Percentiles rank a stretch among this genome's conserved stretches.
Conservation (phyloP, 257 asterid species). For the Penstemon newberryi region DNA sequence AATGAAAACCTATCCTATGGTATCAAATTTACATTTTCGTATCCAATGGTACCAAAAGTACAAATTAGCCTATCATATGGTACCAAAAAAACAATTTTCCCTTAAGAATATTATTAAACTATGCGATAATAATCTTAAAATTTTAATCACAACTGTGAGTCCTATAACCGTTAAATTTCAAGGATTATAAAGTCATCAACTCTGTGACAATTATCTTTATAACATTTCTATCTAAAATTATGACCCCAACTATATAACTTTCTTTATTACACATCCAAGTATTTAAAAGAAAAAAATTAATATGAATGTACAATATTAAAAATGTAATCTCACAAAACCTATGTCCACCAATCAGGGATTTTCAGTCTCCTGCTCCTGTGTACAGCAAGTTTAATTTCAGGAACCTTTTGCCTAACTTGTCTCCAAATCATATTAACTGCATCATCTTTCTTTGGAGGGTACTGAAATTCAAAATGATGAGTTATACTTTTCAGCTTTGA, state of each 20-base stretch:
- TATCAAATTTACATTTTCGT: too few relatives aligned
- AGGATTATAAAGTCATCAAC: not conserved
- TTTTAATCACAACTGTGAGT: too few relatives aligned
- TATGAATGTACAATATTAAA: slow-evolving; percentile 42
- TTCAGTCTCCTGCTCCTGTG: slow-evolving; percentile 79
- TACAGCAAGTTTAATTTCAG: slow-evolving; percentile 58
- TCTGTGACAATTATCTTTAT: slow-evolving; percentile 9
- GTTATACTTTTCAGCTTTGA: slow-evolving; percentile 52
- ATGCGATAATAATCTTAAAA: too few relatives aligned
- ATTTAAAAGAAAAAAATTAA: not conserved
- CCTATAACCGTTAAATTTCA: too few relatives aligned
- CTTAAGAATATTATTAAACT: too few relatives aligned
- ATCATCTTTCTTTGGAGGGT: slow-evolving; percentile 75
- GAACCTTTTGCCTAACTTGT: slow-evolving; percentile 76
- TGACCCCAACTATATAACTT: not conserved
- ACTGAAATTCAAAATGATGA: slow-evolving; percentile 80
- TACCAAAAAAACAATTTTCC: too few relatives aligned
- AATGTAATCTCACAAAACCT: slow-evolving; percentile 20
- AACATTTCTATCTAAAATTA: slow-evolving; percentile 1
- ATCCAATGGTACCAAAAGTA: too few relatives aligned
- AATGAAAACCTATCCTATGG: too few relatives aligned
- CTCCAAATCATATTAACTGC: slow-evolving; percentile 94
- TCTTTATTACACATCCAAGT: slow-evolving; percentile 1
- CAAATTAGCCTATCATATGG: too few relatives aligned
- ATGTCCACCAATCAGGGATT: slow-evolving; percentile 94